phyloP scores from a whole-genome alignment of 2,329 filamentous ascomycete species.

The Phialemonium atrogriseum region DNA sequence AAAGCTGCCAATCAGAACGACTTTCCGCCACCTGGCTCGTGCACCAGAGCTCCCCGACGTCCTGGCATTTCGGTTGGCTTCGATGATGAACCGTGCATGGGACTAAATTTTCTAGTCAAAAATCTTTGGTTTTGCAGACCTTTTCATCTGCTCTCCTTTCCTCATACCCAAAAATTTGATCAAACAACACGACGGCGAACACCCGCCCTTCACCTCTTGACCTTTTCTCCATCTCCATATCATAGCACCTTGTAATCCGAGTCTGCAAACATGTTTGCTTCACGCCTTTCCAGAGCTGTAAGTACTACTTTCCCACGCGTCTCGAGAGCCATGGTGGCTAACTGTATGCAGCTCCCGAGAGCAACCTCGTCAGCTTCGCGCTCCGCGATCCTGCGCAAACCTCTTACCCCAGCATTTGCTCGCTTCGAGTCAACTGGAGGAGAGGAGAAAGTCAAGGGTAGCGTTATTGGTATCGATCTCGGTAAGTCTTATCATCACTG shows the following conservation, averaged over 20 bases:
- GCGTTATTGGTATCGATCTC: conserved; percentile 97
- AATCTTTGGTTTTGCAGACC: too few relatives aligned
- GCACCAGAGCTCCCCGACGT: too few relatives aligned
- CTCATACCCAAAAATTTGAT: conserved; percentile 2
- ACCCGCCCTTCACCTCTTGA: conserved; percentile 16
- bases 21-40: too few relatives aligned
- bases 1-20: too few relatives aligned
- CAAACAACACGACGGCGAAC: background rate
- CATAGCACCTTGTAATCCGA: conserved; percentile 21
- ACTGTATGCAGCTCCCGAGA: conserved; percentile 60
- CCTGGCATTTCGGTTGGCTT: too few relatives aligned
- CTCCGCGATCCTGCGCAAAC: conserved; percentile 60
- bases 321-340: conserved; percentile 13
- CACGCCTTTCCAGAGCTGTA: conserved; percentile 68
- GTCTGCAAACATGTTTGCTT: conserved; percentile 62
- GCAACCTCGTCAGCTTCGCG: conserved; percentile 61
- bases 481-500: conserved; percentile 51
- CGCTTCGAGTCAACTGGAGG: conserved; percentile 61
- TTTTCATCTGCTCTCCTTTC: conserved; percentile 5
- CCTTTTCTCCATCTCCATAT: conserved; percentile 23
- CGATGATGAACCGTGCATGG: too few relatives aligned
- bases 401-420: conserved; percentile 65
- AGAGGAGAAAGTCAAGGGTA: conserved; percentile 82
- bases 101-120: too few relatives aligned
- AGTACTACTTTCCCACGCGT: conserved; percentile 26